Conservation (phyloP, 495 filamentous ascomycete genomes). For the Aspergillus egyptiacus region DNA sequence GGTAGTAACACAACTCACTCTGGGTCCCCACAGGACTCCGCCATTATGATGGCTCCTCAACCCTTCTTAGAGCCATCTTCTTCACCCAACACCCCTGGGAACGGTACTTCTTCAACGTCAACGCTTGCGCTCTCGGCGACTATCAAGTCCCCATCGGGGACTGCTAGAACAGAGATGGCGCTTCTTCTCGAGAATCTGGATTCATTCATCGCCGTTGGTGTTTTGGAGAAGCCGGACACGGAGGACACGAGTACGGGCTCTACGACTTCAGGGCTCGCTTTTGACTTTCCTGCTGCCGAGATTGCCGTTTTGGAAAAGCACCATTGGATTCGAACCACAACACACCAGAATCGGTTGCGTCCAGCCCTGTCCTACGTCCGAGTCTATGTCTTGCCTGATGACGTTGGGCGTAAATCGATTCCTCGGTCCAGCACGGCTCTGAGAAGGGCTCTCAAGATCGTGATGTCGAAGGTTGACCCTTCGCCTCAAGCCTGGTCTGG, state of each 20-base stretch:
- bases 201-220: constrained; percentile 20
- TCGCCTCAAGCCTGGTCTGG: constrained; percentile 54
- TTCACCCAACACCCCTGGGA: not conserved
- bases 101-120: not conserved
- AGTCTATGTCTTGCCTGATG: constrained; percentile 62
- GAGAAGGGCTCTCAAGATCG: constrained; percentile 37
- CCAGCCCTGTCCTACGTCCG: constrained; percentile 32
- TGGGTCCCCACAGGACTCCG: not conserved
- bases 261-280: not conserved
- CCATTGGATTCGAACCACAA: constrained; percentile 29
- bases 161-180: not conserved
- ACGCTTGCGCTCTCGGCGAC: not conserved
- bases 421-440: constrained; percentile 36
- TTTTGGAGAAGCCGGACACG: constrained; percentile 12
- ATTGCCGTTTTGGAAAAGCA: constrained; percentile 24
- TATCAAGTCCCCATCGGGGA: not conserved
- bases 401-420: constrained; percentile 50
- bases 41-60: not conserved
- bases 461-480: constrained; percentile 54
- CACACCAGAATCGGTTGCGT: constrained; percentile 12
- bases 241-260: not conserved
- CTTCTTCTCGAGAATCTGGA: constrained; percentile 5
- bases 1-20: constrained; percentile 1
- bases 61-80: not conserved
- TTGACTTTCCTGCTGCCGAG: constrained; percentile 19